Base-by-base conservation (phyloP, 1,139 yeast species). In the Taiozyma sp. region DNA sequence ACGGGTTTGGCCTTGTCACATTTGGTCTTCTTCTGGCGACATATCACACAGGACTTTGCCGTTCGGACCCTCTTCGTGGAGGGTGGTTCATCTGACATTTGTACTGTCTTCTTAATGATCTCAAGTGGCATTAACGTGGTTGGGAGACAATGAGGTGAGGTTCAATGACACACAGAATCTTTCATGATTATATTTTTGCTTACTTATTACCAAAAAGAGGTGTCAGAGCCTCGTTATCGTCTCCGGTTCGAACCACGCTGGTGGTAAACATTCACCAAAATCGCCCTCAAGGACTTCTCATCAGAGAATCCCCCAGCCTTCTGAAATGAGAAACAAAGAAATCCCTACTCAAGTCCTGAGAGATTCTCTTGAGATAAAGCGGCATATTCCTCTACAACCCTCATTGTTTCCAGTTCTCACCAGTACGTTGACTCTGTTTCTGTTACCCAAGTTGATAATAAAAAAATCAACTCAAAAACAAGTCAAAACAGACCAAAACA, bases 1-100 rank as follows among this genome's bases (percentile, higher is more conserved):
- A 75, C 74, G 3, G 87, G 87, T 56, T 75, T 74, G 29, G 68
- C 72, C 56, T 83, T 68, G 60, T 81, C 88, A 70, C 88, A 82
- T 28, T 50, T 54, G 13, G 49, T 51, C 47, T 55, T 56, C 39
- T 47, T 46, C 8, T 47, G 45, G 22, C 57, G 50, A 24, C 58
- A 55, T 8, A 30, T 28, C 2, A 44, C 13, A 24, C 58, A 55
- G 0, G 58, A 50, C 30, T 52, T 56, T 2, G 47, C 42, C 10
- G 49, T 41, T 37, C 56, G 47, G 16, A 42, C 32, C 14, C 56
- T 34, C 42, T 51, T 54, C 14, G 41, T 16, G 19, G 41, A 16
- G 16, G 41, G 41, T 22, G 19, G 41, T 37, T 8, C 10, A 9
- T 21, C 24, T 19, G 13, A 2, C 41, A 19, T 16, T 9, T 37